These are phyloP conservation scores for Blastobotrys serpentis DNA, from an alignment of 1,139 yeast species.

Conservation along the genomic window DNA sequence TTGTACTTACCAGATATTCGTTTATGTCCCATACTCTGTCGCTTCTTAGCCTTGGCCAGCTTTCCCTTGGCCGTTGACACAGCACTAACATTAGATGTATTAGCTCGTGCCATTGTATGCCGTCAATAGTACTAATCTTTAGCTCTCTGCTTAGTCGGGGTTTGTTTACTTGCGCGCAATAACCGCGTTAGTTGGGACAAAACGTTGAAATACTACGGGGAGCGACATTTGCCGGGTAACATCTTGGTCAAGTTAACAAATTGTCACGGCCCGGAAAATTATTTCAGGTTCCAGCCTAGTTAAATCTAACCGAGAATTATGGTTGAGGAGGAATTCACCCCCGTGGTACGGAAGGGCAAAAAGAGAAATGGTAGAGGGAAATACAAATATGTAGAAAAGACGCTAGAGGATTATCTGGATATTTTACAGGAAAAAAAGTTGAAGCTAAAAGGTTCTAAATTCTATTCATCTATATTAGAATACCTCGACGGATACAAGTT, in stretches of 20 bases:
- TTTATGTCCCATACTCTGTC: conserved; percentile 5
- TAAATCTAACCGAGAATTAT: no score
- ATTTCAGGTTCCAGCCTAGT: neutral
- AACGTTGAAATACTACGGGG: neutral
- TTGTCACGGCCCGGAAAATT: neutral
- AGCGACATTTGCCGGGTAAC: neutral
- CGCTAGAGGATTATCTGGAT: conserved; percentile 26
- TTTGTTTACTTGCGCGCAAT: neutral
- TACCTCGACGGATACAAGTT: conserved; percentile 12
- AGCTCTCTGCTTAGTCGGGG: neutral
- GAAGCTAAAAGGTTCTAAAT: conserved; percentile 19
- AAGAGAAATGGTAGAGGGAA: conserved; percentile 20
- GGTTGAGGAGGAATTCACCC: conserved; percentile 13
- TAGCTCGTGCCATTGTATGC: conserved; percentile 15
- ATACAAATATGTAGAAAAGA: conserved; percentile 24
- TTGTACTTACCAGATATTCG: conserved; percentile 15
- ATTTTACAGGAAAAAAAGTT: conserved; percentile 17
- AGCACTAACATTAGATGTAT: conserved; percentile 11
- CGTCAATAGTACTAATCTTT: neutral
- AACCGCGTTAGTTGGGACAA: neutral
- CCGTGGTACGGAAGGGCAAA: conserved; percentile 12
- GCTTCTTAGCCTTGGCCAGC: conserved; percentile 13
- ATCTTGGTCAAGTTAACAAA: neutral
- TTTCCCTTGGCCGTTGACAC: conserved; percentile 18
- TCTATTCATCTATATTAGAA: conserved; percentile 16